A percentile compares a stretch with the other conserved stretches of the same genome.
Conservation (phyloP, 2,329 filamentous ascomycete species). For the Lasiodiplodia sp. region DNA sequence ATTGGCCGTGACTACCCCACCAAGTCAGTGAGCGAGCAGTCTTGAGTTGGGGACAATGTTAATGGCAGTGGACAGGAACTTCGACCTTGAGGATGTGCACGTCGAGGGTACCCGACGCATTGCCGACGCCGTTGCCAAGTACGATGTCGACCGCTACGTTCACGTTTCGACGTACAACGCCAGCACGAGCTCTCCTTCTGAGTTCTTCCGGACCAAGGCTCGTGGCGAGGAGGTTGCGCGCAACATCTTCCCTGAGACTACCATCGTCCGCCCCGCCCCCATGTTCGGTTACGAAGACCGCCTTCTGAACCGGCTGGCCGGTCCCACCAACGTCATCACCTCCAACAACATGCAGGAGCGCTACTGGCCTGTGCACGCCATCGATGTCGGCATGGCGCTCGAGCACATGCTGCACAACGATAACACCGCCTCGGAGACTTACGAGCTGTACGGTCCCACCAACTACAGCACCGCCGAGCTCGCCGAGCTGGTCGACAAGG, state of each 20-base stretch:
- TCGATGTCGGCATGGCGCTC: slow-evolving; percentile 88
- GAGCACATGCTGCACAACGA: slow-evolving; percentile 93
- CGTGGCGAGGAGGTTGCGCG: slow-evolving; percentile 83
- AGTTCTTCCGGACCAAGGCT: slow-evolving; percentile 92
- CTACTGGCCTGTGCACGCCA: slow-evolving; percentile 89
- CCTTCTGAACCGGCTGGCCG: slow-evolving; percentile 84
- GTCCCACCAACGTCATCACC: slow-evolving; percentile 81
- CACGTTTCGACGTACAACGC: slow-evolving; percentile 97
- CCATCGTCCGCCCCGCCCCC: slow-evolving; percentile 91
- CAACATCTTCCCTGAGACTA: slow-evolving; percentile 93
- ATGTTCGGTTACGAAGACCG: slow-evolving; percentile 96
- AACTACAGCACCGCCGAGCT: slow-evolving; percentile 91
- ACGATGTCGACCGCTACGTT: slow-evolving; percentile 95
- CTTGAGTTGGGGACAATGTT: background rate
- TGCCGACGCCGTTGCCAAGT: slow-evolving; percentile 92
- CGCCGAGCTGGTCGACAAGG: slow-evolving; percentile 83
- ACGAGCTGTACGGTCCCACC: slow-evolving; percentile 91
- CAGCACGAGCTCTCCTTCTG: slow-evolving; percentile 77
- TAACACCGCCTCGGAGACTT: slow-evolving; percentile 87
- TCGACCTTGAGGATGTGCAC: slow-evolving; percentile 89
- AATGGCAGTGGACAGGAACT: slow-evolving; percentile 70
- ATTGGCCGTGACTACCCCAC: slow-evolving; percentile 94
- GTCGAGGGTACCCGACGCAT: slow-evolving; percentile 93
- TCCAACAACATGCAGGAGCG: slow-evolving; percentile 93
- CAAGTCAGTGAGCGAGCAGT: slow-evolving; percentile 69